Conservation (phyloP, 164 flowering plant genomes). For the Protea cynaroides region DNA sequence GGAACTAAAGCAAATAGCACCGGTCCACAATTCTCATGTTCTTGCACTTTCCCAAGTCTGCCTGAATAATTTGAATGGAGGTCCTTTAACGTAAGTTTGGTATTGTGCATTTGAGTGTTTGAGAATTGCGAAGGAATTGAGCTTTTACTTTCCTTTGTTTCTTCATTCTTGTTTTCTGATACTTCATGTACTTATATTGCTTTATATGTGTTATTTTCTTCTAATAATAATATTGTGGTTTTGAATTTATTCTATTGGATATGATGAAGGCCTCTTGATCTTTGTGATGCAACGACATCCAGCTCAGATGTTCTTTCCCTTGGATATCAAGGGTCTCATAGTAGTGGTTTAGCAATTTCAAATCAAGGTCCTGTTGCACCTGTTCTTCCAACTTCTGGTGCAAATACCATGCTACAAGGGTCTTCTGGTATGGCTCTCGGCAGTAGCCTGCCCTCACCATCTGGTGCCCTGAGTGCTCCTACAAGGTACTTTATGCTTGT, state of each 20-base stretch:
- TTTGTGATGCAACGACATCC: conserved; percentile 52
- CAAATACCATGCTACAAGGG: conserved; percentile 48
- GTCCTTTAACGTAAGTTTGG: conserved; percentile 54
- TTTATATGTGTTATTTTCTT: too few relatives aligned
- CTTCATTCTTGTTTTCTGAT: not conserved
- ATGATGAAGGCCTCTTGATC: conserved; percentile 81
- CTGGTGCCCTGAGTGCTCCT: conserved; percentile 43
- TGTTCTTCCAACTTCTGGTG: conserved; percentile 47
- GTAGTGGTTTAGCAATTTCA: conserved; percentile 43
- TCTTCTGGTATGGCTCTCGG: conserved; percentile 52
- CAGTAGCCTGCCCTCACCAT: conserved; percentile 49
- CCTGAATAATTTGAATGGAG: conserved; percentile 55
- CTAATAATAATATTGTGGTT: not conserved
- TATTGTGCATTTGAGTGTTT: not conserved
- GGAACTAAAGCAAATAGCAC: conserved; percentile 38
- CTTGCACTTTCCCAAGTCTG: conserved; percentile 55
- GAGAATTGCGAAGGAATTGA: not conserved
- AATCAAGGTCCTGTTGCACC: conserved; percentile 52
- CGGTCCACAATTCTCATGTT: conserved; percentile 59
- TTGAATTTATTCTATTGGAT: not conserved
- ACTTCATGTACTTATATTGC: not conserved
- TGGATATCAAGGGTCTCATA: conserved; percentile 62
- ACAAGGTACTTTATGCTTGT: conserved; percentile 39
- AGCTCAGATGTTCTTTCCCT: conserved; percentile 53
- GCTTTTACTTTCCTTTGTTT: not conserved